Percentiles rank a stretch among this genome's conserved stretches.
Conservation (phyloP, 768 basidiomycete species). For the Phaeolepiota aurea region DNA sequence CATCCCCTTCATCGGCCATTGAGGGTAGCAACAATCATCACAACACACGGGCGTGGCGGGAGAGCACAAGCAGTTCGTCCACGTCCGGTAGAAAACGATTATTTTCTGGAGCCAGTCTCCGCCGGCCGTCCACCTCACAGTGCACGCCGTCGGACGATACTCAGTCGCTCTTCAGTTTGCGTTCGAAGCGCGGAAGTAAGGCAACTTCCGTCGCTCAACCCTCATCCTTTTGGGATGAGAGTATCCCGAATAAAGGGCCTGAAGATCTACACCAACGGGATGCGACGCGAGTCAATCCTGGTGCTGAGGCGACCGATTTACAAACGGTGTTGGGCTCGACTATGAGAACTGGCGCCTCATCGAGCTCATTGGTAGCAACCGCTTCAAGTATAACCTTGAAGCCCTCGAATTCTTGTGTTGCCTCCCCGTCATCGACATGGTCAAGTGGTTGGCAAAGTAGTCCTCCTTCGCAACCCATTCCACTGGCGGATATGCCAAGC, state of each 20-base stretch:
- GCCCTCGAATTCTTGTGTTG: too few species aligned
- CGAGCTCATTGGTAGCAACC: too few species aligned
- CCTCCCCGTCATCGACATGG: neutral
- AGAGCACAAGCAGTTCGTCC: constrained; percentile 17
- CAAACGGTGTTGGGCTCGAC: too few species aligned
- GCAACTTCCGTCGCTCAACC: constrained; percentile 14
- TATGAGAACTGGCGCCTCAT: too few species aligned
- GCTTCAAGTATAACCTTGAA: too few species aligned
- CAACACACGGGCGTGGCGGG: too few species aligned
- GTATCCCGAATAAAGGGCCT: constrained; percentile 23
- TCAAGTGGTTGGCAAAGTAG: neutral
- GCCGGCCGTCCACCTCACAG: constrained; percentile 45
- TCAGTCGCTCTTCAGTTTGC: constrained; percentile 46
- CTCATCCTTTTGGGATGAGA: constrained; percentile 44
- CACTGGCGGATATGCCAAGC: neutral
- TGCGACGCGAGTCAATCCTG: constrained; percentile 63
- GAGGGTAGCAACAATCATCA: constrained; percentile 11
- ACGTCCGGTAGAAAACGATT: constrained; percentile 42
- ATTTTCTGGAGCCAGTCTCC: constrained; percentile 49
- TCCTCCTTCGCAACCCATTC: constrained; percentile 5
- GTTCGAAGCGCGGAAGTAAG: constrained; percentile 31
- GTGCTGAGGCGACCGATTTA: constrained; percentile 53
- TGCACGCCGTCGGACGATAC: constrained; percentile 34
- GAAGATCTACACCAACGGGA: constrained; percentile 25
- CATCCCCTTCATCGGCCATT: constrained; percentile 17